Percentiles rank a stretch among this genome's conserved stretches.
Evolutionary conservation across 352 stramenopile genomes (phyloP).

Genomic region (Pythium plurisporium): DNA sequence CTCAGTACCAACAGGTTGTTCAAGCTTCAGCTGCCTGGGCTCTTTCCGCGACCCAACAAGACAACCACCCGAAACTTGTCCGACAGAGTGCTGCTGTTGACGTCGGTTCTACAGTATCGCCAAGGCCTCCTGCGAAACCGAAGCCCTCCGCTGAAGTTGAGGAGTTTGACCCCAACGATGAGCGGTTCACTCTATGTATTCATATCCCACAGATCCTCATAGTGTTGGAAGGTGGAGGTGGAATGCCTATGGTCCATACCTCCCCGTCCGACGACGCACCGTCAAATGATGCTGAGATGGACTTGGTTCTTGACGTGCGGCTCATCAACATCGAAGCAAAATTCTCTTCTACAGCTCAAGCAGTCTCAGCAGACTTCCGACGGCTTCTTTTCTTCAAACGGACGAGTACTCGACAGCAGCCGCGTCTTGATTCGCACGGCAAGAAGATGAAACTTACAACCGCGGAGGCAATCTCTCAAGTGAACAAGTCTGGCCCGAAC

Average conservation of each 20-base stretch:
- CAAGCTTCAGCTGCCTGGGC: constrained; percentile 59
- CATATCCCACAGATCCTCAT: constrained; percentile 65
- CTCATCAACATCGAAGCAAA: constrained; percentile 59
- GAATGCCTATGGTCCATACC: neutral
- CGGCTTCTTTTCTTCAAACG: constrained; percentile 43
- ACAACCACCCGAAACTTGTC: constrained; percentile 3
- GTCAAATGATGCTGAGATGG: constrained; percentile 28
- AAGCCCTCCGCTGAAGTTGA: neutral
- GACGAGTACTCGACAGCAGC: constrained; percentile 6
- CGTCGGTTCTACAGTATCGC: neutral
- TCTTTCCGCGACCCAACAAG: constrained; percentile 20
- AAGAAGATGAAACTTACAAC: constrained; percentile 33
- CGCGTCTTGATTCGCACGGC: constrained; percentile 6
- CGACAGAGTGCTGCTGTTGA: constrained; percentile 12
- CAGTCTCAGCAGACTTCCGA: constrained; percentile 40
- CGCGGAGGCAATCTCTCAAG: constrained; percentile 29
- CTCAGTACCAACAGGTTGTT: constrained; percentile 64
- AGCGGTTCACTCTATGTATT: constrained; percentile 51
- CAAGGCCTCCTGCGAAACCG: neutral
- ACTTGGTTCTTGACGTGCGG: constrained; percentile 58
- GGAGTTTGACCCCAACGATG: constrained; percentile 59
- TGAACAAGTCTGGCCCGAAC: constrained; percentile 26
- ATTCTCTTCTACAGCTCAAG: constrained; percentile 54
- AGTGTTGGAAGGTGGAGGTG: constrained; percentile 47
- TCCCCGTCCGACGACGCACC: neutral